These are phyloP conservation scores for Ocimum tenuiflorum DNA, from an alignment of 257 asterid species.

Conservation along the genomic window DNA sequence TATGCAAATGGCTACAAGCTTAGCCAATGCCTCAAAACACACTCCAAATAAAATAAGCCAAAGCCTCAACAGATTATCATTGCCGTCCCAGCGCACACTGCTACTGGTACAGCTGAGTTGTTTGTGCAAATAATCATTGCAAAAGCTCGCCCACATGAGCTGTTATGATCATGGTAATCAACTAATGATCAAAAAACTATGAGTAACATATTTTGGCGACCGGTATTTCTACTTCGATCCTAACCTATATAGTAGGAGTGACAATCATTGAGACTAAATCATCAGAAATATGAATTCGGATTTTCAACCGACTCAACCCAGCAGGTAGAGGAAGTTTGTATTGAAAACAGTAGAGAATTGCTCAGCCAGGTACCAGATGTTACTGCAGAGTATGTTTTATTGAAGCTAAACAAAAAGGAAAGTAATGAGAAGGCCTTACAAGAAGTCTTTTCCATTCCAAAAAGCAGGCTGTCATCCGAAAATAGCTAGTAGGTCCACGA, in stretches of 20 bases:
- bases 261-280: neutral
- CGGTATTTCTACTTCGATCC: neutral
- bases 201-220: neutral
- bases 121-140: neutral
- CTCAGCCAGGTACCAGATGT: neutral
- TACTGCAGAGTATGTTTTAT: neutral
- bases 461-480: neutral
- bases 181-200: neutral
- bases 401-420: neutral
- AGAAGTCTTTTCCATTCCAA: too few relatives aligned
- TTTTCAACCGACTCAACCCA: neutral
- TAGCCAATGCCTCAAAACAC: too few relatives aligned
- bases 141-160: neutral
- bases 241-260: neutral
- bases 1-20: too few relatives aligned
- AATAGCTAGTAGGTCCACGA: conserved; percentile 38
- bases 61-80: neutral
- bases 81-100: neutral
- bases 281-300: neutral
- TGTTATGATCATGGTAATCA: neutral
- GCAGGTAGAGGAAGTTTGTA: neutral
- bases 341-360: neutral
- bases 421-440: neutral
- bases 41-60: neutral
- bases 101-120: neutral